A percentile compares a stretch with the other conserved stretches of the same genome.
These are phyloP conservation scores for Lactarius hengduanensis DNA, from an alignment of 768 basidiomycete genomes.

Conservation along the genomic window DNA sequence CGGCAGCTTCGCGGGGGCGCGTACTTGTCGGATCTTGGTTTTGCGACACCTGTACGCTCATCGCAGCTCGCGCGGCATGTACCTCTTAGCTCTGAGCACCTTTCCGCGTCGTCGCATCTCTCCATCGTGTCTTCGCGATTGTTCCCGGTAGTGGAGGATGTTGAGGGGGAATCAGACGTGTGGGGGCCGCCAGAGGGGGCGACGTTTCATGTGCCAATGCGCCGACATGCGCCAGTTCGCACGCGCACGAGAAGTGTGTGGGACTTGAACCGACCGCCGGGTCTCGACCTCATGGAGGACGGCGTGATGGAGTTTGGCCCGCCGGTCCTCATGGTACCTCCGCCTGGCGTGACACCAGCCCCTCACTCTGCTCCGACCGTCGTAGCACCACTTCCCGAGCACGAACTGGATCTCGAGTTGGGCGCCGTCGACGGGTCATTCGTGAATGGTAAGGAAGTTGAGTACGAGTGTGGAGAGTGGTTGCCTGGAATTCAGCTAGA, in stretches of 20 bases:
- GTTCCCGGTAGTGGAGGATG: conserved; percentile 37
- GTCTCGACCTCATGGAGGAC: conserved; percentile 14
- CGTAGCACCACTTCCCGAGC: conserved; percentile 23
- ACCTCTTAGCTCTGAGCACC: conserved; percentile 27
- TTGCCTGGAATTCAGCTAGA: conserved; percentile 27
- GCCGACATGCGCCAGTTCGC: conserved; percentile 26
- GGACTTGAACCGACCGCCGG: conserved; percentile 16
- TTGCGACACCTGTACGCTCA: conserved; percentile 49
- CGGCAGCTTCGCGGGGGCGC: conserved; percentile 43
- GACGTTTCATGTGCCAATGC: conserved; percentile 13
- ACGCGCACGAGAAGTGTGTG: conserved; percentile 33
- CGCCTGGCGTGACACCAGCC: conserved; percentile 24
- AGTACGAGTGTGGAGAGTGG: conserved; percentile 28
- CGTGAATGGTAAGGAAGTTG: conserved; percentile 9
- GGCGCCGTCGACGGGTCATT: conserved; percentile 25
- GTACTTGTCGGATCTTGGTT: conserved; percentile 41
- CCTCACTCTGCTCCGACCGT: conserved; percentile 24
- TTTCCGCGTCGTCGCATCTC: neutral
- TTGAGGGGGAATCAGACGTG: conserved; percentile 32
- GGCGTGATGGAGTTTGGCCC: conserved; percentile 15
- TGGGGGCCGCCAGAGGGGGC: conserved; percentile 21
- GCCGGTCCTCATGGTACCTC: conserved; percentile 24
- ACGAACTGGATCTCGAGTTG: conserved; percentile 33
- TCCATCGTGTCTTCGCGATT: conserved; percentile 23
- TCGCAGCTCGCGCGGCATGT: conserved; percentile 47